Base-by-base conservation (phyloP, 2,329 filamentous ascomycete species). In the Phialophora verrucosa region DNA sequence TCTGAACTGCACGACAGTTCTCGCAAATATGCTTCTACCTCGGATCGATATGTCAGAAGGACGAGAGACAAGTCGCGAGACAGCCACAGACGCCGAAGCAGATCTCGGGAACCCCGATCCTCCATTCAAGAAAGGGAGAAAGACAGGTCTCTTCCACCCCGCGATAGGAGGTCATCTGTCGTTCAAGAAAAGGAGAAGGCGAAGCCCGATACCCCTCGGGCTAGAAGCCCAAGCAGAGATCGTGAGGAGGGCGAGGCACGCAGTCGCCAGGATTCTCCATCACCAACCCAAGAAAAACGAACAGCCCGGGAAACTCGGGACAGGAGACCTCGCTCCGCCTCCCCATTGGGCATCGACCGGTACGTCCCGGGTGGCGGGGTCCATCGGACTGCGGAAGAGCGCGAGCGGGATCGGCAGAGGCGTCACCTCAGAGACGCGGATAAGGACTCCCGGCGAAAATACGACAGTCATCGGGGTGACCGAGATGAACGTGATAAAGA, bases 321-420 rank as follows among this genome's bases (percentile, higher is more conserved):
- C 27, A 65, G 73, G 59, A 74, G 77, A 61, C 71, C 75, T 54
- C 69, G 72, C 4, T 74, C 72, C 27, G 72, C 72, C 25, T 72
- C 71, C 4, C 72, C 72, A 20, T 32, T 71, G 7, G 77, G 79
- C 31, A 79, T 81, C 68, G 80, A 83, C 70, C 77, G 81, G 27
- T 83, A 83, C 67, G 76, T 82, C 25, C 81, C 81, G 53, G 76
- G 73, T 17, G 77, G 75, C 23, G 75, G 74, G 56, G 47, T 67
- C 32, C 72, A 74, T 63, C 69, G 72, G 31, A 63, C 64, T 14
- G 60, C 58, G 12, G 70, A 70, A 50, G 69, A 72, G 20, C 67
- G 72, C 50, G 73, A 74, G 29, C 73, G 75, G 20, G 75, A 75
- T 27, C 63, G 63, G 35, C 66, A 71, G n/a, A 71, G 66, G 66